These are phyloP conservation scores for Arthrobotrys musiformis DNA, from an alignment of 2,329 filamentous ascomycete genomes.

Conservation along the genomic window DNA sequence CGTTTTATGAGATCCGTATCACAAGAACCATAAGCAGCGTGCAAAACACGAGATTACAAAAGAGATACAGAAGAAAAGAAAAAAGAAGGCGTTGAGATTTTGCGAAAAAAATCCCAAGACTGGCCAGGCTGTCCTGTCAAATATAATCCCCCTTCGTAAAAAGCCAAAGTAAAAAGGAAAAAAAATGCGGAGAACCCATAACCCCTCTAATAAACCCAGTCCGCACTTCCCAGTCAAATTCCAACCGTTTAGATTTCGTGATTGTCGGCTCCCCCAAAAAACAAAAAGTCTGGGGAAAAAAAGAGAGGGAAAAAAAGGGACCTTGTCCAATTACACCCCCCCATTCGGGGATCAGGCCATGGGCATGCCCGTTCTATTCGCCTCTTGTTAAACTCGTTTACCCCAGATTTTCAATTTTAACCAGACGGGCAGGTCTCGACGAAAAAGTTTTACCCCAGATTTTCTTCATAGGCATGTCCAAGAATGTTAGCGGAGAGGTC, in stretches of 20 bases:
- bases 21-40: slow-evolving; percentile 6
- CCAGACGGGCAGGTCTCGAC: slow-evolving; percentile 18
- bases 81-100: slow-evolving; percentile 2
- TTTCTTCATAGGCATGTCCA: slow-evolving; percentile 17
- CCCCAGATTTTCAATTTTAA: slow-evolving; percentile 18
- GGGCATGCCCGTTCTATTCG: slow-evolving; percentile 2
- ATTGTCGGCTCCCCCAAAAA: not conserved
- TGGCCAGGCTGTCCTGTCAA: slow-evolving; percentile 17
- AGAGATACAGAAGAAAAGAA: not conserved
- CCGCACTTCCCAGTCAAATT: slow-evolving; percentile 3
- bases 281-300: slow-evolving; percentile 2
- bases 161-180: no score
- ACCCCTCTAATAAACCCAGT: not conserved
- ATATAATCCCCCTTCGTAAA: not conserved
- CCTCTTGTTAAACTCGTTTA: not conserved
- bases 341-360: slow-evolving; percentile 18
- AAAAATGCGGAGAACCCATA: slow-evolving; percentile 14
- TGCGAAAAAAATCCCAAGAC: not conserved
- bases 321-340: not conserved
- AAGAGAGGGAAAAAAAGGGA: not conserved
- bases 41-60: not conserved
- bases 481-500: not conserved
- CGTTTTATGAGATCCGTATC: not conserved
- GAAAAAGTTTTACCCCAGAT: slow-evolving; percentile 10
- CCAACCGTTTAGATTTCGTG: slow-evolving; percentile 9